Percentiles rank a stretch among this genome's conserved stretches.
These are phyloP conservation scores for Eucalyptus erythrocorys DNA, from an alignment of 345 rosid genomes.

Conservation along the genomic window DNA sequence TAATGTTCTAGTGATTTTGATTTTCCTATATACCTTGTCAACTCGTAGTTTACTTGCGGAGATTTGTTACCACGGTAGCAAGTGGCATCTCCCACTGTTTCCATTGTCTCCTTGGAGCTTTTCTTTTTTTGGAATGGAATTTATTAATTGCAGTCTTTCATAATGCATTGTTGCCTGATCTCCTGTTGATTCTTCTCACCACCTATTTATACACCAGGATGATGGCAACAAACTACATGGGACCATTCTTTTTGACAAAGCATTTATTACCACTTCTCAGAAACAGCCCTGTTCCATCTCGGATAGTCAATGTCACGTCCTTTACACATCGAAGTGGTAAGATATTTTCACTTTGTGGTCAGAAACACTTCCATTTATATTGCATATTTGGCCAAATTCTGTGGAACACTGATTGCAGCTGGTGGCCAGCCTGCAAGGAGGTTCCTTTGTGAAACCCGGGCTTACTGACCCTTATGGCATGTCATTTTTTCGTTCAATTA, in stretches of 20 bases:
- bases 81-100: not conserved
- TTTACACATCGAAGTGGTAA: constrained; percentile 81
- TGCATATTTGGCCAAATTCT: not conserved
- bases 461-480: not conserved
- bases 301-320: constrained; percentile 84
- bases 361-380: not conserved
- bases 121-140: not conserved
- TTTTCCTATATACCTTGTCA: not conserved
- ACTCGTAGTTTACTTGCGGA: not conserved
- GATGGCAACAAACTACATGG: constrained; percentile 79
- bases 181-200: not conserved
- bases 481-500: not conserved
- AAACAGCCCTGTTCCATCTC: constrained; percentile 68
- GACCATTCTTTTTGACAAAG: constrained; percentile 62
- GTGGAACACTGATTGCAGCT: not conserved
- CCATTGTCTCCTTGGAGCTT: not conserved
- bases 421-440: not conserved
- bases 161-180: not conserved
- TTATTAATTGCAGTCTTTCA: not conserved
- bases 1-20: not conserved
- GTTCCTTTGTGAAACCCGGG: not conserved
- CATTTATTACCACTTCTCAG: constrained; percentile 68
- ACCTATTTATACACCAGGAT: constrained; percentile 35
- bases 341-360: not conserved
- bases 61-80: not conserved